Percentiles rank a stretch among this genome's conserved stretches.
Conservation (phyloP, 805 yeast species). For the Tetrapisispora namnaoensis region DNA sequence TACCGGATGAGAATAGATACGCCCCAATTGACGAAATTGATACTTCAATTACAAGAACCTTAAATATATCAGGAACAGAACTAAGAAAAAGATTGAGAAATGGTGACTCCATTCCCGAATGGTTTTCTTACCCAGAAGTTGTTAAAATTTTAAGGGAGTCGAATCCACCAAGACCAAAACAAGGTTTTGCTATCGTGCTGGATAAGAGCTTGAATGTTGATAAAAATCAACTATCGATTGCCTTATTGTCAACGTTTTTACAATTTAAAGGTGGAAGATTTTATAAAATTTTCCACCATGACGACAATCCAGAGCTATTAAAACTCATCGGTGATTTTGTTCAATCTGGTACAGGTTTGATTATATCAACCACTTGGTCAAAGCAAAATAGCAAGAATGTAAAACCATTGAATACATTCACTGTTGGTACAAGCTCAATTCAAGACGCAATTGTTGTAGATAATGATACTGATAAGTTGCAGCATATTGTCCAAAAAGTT, state of each 20-base stretch:
- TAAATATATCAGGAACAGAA: constrained; percentile 92
- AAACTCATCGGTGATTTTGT: constrained; percentile 34
- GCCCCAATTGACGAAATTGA: constrained; percentile 92
- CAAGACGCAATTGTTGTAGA: constrained; percentile 51
- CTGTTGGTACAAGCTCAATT: constrained; percentile 35
- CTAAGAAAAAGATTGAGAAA: constrained; percentile 77
- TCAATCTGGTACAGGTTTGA: constrained; percentile 88
- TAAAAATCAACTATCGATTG: constrained; percentile 60
- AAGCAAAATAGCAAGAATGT: constrained; percentile 4
- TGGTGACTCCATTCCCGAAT: constrained; percentile 84
- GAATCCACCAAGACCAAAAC: constrained; percentile 83
- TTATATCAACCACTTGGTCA: constrained; percentile 37
- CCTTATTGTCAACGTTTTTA: constrained; percentile 81
- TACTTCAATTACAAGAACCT: constrained; percentile 57
- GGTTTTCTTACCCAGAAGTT: constrained; percentile 97
- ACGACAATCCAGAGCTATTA: constrained; percentile 58
- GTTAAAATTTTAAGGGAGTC: constrained; percentile 83
- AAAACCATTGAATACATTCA: constrained; percentile 31
- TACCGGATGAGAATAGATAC: constrained; percentile 91
- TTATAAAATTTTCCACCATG: constrained; percentile 42
- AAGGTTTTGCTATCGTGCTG: constrained; percentile 76
- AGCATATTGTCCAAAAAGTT: constrained; percentile 65
- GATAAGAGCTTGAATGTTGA: constrained; percentile 53
- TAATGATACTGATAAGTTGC: constrained; percentile 44
- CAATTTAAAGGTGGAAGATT: constrained; percentile 80